Base-by-base conservation (phyloP, 345 rosid genomes). In the Camelina laxa region DNA sequence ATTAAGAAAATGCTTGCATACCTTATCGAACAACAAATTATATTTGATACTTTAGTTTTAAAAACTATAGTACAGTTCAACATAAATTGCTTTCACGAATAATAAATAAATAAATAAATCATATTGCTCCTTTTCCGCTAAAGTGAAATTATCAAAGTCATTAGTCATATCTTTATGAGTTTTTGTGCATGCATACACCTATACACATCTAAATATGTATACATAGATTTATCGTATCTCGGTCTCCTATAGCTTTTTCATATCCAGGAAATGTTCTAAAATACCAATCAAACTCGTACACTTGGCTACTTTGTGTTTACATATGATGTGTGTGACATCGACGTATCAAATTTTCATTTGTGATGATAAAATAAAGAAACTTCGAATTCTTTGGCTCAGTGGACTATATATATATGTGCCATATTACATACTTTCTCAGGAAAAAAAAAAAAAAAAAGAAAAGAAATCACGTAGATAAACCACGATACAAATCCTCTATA, bases 281-380 rank as follows among this genome's bases (percentile, higher is more conserved):
- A 3, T 9, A 56, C 71, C 75, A 76, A 76, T 76, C 60, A 61
- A 47, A 70, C 17, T 27, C 8, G 13, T 36, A 62, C 70, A 69
- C 42, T 45, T 69, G 19, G 27, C 20, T 9, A 39, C 11, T 19
- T 60, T 60, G 36, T 74, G 72, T 47, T 38, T 58, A 24, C 10
- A 9, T 38, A 49, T 65, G 19, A 47, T 50, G 47, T 17, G 39
- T 61, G 75, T 69, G 75, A 76, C 59, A 61, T 76, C 36, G 80
- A 76, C 80, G 35, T 55, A 62, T 69, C 80, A 62, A 22, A 13
- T 54, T 69, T 76, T 69, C 44, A 36, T 55, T 36, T 62, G 60
- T 69, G 75, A 69, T 45, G 50, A 69, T 33, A 69, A 69, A 61
- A 17, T 16, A 62, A 69, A 76, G 70, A 62, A 69, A 62, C 44